Conservation (phyloP, 495 filamentous ascomycete species). For the Trypethelium eluteriae region DNA sequence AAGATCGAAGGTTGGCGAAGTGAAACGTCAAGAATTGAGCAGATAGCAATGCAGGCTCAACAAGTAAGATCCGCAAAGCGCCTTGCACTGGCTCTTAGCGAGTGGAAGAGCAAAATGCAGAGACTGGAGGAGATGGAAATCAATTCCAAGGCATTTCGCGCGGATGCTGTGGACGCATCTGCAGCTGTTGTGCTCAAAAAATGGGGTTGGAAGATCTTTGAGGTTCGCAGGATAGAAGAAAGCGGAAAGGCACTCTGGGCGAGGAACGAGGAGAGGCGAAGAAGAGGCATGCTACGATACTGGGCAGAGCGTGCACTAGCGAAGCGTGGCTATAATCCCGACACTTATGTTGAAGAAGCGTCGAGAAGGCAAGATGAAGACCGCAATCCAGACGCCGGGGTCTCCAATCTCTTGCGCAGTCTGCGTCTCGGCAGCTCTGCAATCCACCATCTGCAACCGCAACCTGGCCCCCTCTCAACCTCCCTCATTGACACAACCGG, state of each 20-base stretch:
- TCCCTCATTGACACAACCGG: slow-evolving; percentile 16
- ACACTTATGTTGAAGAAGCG: not conserved
- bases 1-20: slow-evolving; percentile 16
- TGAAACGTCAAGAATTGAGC: slow-evolving; percentile 17
- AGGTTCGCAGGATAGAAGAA: slow-evolving; percentile 41
- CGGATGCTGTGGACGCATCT: slow-evolving; percentile 14
- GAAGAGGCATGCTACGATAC: slow-evolving; percentile 33
- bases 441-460: slow-evolving; percentile 8
- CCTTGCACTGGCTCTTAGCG: not conserved
- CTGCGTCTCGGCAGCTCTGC: slow-evolving; percentile 22
- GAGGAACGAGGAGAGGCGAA: slow-evolving; percentile 31
- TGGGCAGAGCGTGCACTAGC: slow-evolving; percentile 31
- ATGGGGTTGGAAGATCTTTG: slow-evolving; percentile 42
- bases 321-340: slow-evolving; percentile 5
- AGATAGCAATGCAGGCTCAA: not conserved
- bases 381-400: slow-evolving; percentile 19
- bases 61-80: not conserved
- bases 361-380: slow-evolving; percentile 2
- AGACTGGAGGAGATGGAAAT: slow-evolving; percentile 22
- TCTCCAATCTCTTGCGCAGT: slow-evolving; percentile 16
- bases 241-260: slow-evolving; percentile 31
- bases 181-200: slow-evolving; percentile 41
- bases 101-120: slow-evolving; percentile 7
- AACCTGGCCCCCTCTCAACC: not conserved
- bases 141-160: slow-evolving; percentile 16